Evolutionary conservation across 2,329 filamentous ascomycete species (phyloP), one percentile per base, ranked within the genome.

Genomic region (Ophiostoma himal-ulmi): DNA sequence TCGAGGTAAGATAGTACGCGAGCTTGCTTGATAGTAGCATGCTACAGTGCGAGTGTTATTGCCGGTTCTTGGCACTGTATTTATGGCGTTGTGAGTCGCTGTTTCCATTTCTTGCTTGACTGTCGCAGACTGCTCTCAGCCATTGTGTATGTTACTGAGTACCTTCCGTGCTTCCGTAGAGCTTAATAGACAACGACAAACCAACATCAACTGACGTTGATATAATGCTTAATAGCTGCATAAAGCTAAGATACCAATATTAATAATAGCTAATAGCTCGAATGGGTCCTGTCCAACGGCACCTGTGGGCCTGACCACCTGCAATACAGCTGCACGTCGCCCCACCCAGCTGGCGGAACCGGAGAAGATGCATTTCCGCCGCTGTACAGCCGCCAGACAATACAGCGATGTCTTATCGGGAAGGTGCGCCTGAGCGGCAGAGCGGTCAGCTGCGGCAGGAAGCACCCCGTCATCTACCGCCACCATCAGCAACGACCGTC

Each of bases 341-440:
- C 39, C 60, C 60, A 60, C 60, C 26, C 26, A 66, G 26, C 36
- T 57, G 41, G 69, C 70, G 70, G 70, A 71, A 71, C 48, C 70
- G 70, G 70, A 71, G 70, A 71, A 71, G 70, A 26, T 57, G 52
- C 52, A 57, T 57, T 57, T 57, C 60, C 34, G 30, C 20, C 30
- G 30, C 60, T 64, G 60, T n/a, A 37, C 36, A 5, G 20, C 20
- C n/a, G 26, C 3, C 14, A 34, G 30, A 17, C 7, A 48, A 20
- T 64, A 64, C 11, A 37, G 60, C 60, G 5, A 26, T n/a, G 20
- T 66, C 64, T 67, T 48, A 67, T 48, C 65, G 65, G 62, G 65
- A 30, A 44, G 39, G 65, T 44, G 39, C 60, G 26, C 64, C 36
- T 26, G 64, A 44, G 64, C 64, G 37, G 64, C 20, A 14, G 64